Evolutionary conservation across 2,329 filamentous ascomycete genomes (phyloP).

Genomic region (Stachybotrys elegans): DNA sequence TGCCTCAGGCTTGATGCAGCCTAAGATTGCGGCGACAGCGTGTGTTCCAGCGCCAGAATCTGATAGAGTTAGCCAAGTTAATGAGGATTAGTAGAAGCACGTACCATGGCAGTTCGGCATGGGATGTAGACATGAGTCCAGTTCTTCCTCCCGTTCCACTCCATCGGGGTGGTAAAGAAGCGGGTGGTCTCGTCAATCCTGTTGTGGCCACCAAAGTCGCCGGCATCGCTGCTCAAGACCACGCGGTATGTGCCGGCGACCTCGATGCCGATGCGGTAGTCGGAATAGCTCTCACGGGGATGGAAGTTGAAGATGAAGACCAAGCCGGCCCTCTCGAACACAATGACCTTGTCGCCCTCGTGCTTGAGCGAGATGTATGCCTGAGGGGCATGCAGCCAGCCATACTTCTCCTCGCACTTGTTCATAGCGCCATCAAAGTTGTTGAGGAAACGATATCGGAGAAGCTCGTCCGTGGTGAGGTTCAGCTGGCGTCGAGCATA

Average conservation of each 20-base stretch:
- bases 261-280: conserved; percentile 90
- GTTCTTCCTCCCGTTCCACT: conserved; percentile 87
- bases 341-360: conserved; percentile 87
- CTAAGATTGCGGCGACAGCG: conserved; percentile 12
- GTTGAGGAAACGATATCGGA: conserved; percentile 89
- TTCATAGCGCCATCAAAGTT: conserved; percentile 95
- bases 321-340: conserved; percentile 87
- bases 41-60: conserved; percentile 46
- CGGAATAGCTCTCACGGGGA: conserved; percentile 74
- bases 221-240: conserved; percentile 75
- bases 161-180: conserved; percentile 87
- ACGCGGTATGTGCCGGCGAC: conserved; percentile 79
- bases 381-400: conserved; percentile 81
- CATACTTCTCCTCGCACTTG: conserved; percentile 76
- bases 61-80: conserved; percentile 20
- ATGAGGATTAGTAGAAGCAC: too few relatives aligned
- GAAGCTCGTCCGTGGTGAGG: conserved; percentile 75
- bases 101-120: conserved; percentile 74
- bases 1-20: not conserved
- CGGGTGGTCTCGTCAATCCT: conserved; percentile 74
- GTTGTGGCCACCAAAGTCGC: conserved; percentile 72
- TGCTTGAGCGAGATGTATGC: conserved; percentile 94
- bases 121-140: conserved; percentile 92
- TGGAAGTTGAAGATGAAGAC: conserved; percentile 98
- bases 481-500: conserved; percentile 93